These are phyloP conservation scores for Cryptococcus wingfieldii DNA, from an alignment of 1,284 basidiomycete genomes.

Conservation along the genomic window DNA sequence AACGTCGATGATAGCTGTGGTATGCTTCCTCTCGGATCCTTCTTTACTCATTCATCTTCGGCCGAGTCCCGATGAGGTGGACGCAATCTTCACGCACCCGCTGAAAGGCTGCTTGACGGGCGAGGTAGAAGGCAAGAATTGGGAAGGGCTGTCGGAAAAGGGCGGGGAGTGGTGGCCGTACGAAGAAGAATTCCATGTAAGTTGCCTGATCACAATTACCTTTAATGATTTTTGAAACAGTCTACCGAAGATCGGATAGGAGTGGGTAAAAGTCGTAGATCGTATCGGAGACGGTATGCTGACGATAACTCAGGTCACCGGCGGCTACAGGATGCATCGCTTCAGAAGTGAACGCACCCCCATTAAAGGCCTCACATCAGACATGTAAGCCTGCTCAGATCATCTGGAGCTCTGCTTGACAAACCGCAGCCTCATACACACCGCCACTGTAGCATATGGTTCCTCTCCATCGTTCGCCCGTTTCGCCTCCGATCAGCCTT, in stretches of 20 bases:
- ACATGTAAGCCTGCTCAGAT: slow-evolving; percentile 58
- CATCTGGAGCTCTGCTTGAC: not conserved
- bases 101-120: slow-evolving; percentile 63
- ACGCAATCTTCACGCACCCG: slow-evolving; percentile 71
- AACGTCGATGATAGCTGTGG: slow-evolving; percentile 57
- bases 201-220: slow-evolving; percentile 5
- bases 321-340: slow-evolving; percentile 56
- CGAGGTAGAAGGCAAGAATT: slow-evolving; percentile 43
- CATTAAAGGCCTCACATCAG: slow-evolving; percentile 74
- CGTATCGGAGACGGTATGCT: not conserved
- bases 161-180: slow-evolving; percentile 75
- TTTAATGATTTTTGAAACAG: slow-evolving; percentile 13
- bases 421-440: slow-evolving; percentile 54
- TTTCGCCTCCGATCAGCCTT: slow-evolving; percentile 53
- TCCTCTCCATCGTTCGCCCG: slow-evolving; percentile 53
- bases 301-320: slow-evolving; percentile 52
- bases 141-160: slow-evolving; percentile 54
- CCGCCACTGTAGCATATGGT: slow-evolving; percentile 59
- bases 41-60: slow-evolving; percentile 55
- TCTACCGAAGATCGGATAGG: slow-evolving; percentile 38
- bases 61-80: slow-evolving; percentile 65
- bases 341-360: slow-evolving; percentile 70
- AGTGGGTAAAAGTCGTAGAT: slow-evolving; percentile 11
- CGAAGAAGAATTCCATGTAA: slow-evolving; percentile 60
- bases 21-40: slow-evolving; percentile 62